Percentiles rank a stretch among this genome's conserved stretches.
Conservation (phyloP, 176 grass and related monocot species). For the Musa itinerans region DNA sequence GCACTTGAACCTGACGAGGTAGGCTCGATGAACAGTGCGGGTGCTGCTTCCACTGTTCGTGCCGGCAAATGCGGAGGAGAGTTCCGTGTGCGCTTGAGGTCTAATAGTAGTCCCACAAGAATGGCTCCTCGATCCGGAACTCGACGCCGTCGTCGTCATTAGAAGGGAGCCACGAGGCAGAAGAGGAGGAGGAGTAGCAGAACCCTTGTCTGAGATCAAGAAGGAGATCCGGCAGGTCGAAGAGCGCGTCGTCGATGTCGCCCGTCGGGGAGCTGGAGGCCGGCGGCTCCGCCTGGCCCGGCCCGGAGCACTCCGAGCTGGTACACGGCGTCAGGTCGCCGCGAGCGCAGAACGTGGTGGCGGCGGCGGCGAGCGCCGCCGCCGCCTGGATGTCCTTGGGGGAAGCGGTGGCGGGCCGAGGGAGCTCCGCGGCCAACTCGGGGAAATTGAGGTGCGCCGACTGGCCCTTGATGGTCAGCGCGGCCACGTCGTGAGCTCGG, state of each 20-base stretch:
- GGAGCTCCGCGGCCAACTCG: slow-evolving; percentile 49
- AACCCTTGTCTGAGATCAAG: neutral
- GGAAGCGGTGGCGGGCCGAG: slow-evolving; percentile 45
- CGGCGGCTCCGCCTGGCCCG: neutral
- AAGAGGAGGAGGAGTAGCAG: neutral
- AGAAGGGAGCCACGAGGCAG: neutral
- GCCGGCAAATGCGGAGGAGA: neutral
- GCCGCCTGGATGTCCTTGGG: slow-evolving; percentile 88
- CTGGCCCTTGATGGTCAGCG: slow-evolving; percentile 68
- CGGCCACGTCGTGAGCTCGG: slow-evolving; percentile 85
- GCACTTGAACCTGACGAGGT: too few relatives aligned
- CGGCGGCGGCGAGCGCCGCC: slow-evolving; percentile 53
- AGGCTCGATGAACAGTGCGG: too few relatives aligned
- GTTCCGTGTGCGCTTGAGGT: neutral
- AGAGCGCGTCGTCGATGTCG: slow-evolving; percentile 7
- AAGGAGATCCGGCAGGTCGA: slow-evolving; percentile 19
- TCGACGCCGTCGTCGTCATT: neutral
- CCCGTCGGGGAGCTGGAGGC: neutral
- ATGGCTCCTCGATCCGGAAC: slow-evolving; percentile 10
- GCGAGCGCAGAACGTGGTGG: neutral
- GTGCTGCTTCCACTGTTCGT: neutral
- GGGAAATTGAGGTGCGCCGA: slow-evolving; percentile 83
- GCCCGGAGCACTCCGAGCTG: neutral
- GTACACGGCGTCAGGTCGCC: neutral
- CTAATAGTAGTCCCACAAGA: slow-evolving; percentile 13